Evolutionary conservation across 129 eudicot species (phyloP), one percentile per base, ranked within the genome.

Genomic region (Escallonia rubra): DNA sequence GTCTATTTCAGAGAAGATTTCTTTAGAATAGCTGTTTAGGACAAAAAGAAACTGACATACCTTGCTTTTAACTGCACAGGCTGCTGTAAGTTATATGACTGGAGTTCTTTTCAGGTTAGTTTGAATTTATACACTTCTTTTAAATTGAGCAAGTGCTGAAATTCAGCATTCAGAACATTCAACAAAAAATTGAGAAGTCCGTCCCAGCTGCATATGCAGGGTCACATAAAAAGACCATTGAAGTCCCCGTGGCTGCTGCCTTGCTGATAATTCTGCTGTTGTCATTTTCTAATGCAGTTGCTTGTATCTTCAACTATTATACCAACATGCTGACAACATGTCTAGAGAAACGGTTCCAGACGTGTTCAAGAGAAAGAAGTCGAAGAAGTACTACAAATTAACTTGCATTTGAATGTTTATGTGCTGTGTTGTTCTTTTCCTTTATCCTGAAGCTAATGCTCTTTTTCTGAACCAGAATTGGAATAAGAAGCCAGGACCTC

Each of bases 71-170:
- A 57, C 53, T 74, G 56, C 72, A 4, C 71, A 91, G 97, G 97
- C 89, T 79, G 97, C 97, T 60, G 78, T 88, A 76, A 91, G 97
- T 69, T 91, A 91, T 70, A 90, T 85, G 53, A 72, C 76, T 8
- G 97, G 97, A 76, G 94, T 91, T 41, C 76, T 77, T 81, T 91
- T 85, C 86, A 91, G 97, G 97, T 91, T 67, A 67, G 81, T 70
- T 72, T 67, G 41, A 50, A 38, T 59, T 2, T 63, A 11, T 76
- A 70, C 11, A 38, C 14, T 57, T 39, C 40, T 34, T 47, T 49
- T 53, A 34, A 64, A 63, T 65, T 61, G 34, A 23, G 34, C 34
- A 23, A 23, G 34, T 23, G 34, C 34, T 23, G 34, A 23, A 23
- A 23, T 23, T 23, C 34, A 23, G 34, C 34, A 23, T 23, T 23